Percentiles rank a stretch among this genome's conserved stretches.
Conservation (phyloP, 1,284 basidiomycete species). For the Apiotrichum mycotoxinovorans region DNA sequence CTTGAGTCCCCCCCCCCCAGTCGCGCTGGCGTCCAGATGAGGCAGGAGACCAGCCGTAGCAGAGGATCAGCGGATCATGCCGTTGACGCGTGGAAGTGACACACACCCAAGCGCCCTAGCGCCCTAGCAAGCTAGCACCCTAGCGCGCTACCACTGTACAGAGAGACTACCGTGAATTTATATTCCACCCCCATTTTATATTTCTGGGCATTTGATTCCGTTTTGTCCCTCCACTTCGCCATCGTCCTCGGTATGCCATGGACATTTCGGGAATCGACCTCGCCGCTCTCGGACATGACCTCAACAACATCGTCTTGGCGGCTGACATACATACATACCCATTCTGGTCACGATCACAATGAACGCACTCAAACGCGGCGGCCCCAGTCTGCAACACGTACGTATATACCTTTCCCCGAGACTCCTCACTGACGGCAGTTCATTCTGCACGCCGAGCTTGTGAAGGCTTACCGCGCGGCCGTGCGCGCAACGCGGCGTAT, state of each 20-base stretch:
- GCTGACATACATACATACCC: neutral
- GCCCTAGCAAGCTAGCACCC: too few relatives aligned
- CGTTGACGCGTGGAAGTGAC: neutral
- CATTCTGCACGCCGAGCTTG: constrained; percentile 40
- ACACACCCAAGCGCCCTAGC: too few relatives aligned
- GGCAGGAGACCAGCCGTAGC: too few relatives aligned
- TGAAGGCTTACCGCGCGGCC: constrained; percentile 44
- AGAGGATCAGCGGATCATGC: too few relatives aligned
- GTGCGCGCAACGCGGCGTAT: constrained; percentile 47
- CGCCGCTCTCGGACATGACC: too few relatives aligned
- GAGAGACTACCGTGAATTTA: neutral
- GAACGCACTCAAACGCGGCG: constrained; percentile 1
- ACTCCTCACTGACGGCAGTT: constrained; percentile 28
- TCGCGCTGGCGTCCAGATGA: neutral
- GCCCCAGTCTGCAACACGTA: constrained; percentile 7
- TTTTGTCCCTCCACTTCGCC: neutral
- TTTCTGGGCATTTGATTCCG: neutral
- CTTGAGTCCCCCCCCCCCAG: neutral
- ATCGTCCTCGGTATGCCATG: too few relatives aligned
- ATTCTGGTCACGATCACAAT: neutral
- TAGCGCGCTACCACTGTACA: too few relatives aligned
- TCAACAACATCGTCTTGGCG: too few relatives aligned
- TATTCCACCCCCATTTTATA: neutral
- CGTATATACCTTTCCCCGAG: neutral
- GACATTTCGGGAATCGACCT: too few relatives aligned